Base-by-base conservation (phyloP, 2,329 filamentous ascomycete genomes). In the Iodosphaeria phyllophila region DNA sequence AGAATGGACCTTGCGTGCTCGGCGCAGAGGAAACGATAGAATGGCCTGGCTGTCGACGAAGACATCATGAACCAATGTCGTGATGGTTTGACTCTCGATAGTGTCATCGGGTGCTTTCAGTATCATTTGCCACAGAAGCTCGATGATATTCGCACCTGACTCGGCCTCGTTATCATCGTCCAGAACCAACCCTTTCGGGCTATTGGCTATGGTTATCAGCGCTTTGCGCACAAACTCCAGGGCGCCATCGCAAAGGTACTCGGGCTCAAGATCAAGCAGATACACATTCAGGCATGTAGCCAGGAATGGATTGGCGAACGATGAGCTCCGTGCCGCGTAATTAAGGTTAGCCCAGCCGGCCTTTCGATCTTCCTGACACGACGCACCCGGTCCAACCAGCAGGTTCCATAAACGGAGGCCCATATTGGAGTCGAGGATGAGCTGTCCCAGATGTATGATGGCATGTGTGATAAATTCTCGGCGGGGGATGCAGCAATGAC, bases 51-150 rank as follows among this genome's bases (percentile, higher is more conserved):
- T 66, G 16, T 67, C 53, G 17, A 89, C 56, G 40, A 89, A 92
- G 8, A 82, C 58, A 13, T 73, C 62, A 22, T 53, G 49, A 13
- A 83, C 79, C 4, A 92, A 65, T 13, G 71, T 69, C 25, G 58
- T 59, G 16, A 76, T 82, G 2, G 79, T 75, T 26, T 59, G 51
- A 12, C 62, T 59, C 35, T 79, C 78, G 23, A 91, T 70, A 1
- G 59, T 64, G 18, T 62, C 54, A 18, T 64, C 55, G 5, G 70
- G 67, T 2, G 77, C 70, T 10, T 65, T 72, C 26, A 92, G 52
- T 17, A 86, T 69, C 37, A 92, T 67, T 13, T 70, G 67, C 84
- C 84, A 92, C n/a, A 92, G 54, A 29, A 83, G 64, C 36, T 89
- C 76, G 21, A 64, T 56, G n/a, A n/a, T n/a, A n/a, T n/a, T n/a